phyloP scores from a whole-genome alignment of 257 asterid species.

The Primulina eburnea region DNA sequence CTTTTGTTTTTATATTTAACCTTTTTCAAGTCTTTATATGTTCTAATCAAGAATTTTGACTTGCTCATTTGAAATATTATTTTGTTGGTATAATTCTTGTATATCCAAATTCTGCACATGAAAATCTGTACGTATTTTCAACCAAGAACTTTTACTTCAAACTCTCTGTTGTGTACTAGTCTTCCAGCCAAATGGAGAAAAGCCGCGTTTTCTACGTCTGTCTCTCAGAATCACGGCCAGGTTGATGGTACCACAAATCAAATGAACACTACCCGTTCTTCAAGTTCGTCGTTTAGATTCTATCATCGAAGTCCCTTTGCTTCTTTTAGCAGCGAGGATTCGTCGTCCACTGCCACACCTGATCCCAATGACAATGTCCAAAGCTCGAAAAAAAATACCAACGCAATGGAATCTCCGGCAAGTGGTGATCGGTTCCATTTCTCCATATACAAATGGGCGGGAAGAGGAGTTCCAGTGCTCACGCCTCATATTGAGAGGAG shows the following conservation, averaged over 20 bases:
- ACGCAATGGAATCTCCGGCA: slow-evolving; percentile 17
- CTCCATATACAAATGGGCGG: slow-evolving; percentile 95
- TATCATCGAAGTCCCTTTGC: slow-evolving; percentile 43
- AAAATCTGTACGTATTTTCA: no score
- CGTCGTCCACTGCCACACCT: slow-evolving; percentile 22
- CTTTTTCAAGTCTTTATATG: neutral
- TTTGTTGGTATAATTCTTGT: no score
- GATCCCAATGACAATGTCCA: slow-evolving; percentile 28
- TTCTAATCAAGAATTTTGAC: neutral
- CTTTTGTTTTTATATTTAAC: neutral
- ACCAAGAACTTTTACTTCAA: no score
- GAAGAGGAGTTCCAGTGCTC: slow-evolving; percentile 55
- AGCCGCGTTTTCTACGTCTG: slow-evolving; percentile 35
- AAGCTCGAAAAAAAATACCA: slow-evolving; percentile 21
- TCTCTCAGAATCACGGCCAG: slow-evolving; percentile 34
- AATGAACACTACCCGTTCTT: slow-evolving; percentile 26
- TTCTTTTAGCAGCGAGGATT: slow-evolving; percentile 33
- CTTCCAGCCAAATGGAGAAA: slow-evolving; percentile 47
- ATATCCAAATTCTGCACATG: no score
- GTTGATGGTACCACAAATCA: slow-evolving; percentile 33
- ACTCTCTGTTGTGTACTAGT: slow-evolving; percentile 36
- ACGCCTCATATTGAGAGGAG: slow-evolving; percentile 36
- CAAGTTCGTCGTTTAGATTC: slow-evolving; percentile 44
- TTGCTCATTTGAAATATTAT: no score
- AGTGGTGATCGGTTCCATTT: slow-evolving; percentile 59